Percentiles rank a stretch among this genome's conserved stretches.
Conservation (phyloP, 139 green algal species). For the Edaphochlamys debaryana region DNA sequence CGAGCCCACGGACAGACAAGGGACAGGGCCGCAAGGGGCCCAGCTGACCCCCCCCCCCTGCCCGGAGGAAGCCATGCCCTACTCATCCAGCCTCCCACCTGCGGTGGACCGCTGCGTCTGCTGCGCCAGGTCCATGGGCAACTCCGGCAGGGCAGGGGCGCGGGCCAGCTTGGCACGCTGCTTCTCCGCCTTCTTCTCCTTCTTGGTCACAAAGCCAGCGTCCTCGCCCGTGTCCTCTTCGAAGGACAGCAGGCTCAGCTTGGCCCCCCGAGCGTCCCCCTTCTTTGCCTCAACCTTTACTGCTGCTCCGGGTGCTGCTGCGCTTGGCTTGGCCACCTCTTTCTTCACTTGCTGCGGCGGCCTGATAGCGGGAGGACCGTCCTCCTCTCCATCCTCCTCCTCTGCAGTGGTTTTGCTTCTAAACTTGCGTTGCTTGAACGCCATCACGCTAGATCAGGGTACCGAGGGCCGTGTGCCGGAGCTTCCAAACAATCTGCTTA, state of each 20-base stretch:
- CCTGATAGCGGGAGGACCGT: not conserved
- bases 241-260: slow-evolving; percentile 55
- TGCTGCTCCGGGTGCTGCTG: not conserved
- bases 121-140: not conserved
- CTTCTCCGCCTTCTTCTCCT: slow-evolving; percentile 40
- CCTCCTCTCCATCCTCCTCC: slow-evolving; percentile 42
- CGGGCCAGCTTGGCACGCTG: slow-evolving; percentile 9
- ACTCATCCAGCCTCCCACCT: no score
- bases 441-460: no score
- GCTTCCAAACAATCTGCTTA: no score
- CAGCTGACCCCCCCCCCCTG: no score
- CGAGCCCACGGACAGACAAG: not conserved
- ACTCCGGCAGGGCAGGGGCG: slow-evolving; percentile 12
- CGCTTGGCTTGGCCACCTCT: not conserved
- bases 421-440: slow-evolving; percentile 58
- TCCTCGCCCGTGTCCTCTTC: slow-evolving; percentile 50
- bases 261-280: slow-evolving; percentile 41
- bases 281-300: slow-evolving; percentile 12
- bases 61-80: no score
- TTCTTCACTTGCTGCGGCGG: slow-evolving; percentile 21
- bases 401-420: slow-evolving; percentile 45
- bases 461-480: no score
- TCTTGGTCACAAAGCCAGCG: slow-evolving; percentile 4
- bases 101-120: slow-evolving; percentile 5
- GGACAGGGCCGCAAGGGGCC: no score